Percentiles rank a stretch among this genome's conserved stretches.
Evolutionary conservation across 192 early-diverging fungal species (phyloP).

Genomic region (Rhizophagus prolifer): DNA sequence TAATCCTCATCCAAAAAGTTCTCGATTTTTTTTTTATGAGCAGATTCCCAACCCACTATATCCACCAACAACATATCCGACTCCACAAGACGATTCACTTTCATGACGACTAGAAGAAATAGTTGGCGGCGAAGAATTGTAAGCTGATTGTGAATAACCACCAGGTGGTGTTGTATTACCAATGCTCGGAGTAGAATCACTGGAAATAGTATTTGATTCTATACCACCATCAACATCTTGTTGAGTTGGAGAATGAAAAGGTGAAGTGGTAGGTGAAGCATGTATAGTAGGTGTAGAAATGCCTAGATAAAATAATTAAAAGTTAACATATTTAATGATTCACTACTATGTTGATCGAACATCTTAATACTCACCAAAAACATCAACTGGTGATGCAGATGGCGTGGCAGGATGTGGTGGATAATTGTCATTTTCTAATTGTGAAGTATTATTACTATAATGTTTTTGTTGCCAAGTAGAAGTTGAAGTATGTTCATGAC

Average conservation of each 20-base stretch:
- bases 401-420: not conserved
- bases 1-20: too few species aligned
- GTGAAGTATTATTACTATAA: not conserved
- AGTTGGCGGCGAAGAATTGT: not conserved
- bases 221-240: not conserved
- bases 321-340: not conserved
- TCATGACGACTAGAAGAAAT: not conserved
- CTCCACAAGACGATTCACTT: not conserved
- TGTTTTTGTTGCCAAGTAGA: not conserved
- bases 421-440: not conserved
- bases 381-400: not conserved
- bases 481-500: not conserved
- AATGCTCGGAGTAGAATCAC: not conserved
- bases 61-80: not conserved
- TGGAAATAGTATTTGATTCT: not conserved
- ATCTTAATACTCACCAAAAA: not conserved
- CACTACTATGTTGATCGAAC: not conserved
- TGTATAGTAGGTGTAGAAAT: not conserved
- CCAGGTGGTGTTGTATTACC: not conserved
- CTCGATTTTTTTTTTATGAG: not conserved
- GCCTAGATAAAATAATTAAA: not conserved
- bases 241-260: not conserved
- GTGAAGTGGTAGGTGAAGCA: slow-evolving; percentile 4
- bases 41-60: not conserved
- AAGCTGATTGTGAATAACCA: not conserved